phyloP scores from a whole-genome alignment of 148 eudicot genomes.

The Chenopodium suecicum region DNA sequence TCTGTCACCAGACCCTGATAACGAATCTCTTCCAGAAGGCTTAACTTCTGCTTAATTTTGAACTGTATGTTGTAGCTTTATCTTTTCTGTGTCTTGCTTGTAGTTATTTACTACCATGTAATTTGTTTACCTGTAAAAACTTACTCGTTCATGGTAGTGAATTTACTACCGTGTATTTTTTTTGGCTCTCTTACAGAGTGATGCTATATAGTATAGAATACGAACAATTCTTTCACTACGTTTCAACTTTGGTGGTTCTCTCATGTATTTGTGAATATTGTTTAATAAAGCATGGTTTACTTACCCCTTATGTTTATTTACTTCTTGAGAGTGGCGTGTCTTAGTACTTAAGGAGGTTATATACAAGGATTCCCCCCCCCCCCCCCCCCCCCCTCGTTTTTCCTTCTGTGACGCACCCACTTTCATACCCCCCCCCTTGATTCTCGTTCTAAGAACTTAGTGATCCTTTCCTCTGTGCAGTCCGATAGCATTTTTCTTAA shows the following conservation, averaged over 20 bases:
- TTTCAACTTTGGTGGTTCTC: background rate
- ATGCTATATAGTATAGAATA: background rate
- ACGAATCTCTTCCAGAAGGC: constrained; percentile 62
- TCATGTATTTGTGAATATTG: constrained; percentile 15
- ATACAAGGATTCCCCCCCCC: background rate
- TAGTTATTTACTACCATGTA: background rate
- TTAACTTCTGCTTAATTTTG: constrained; percentile 46
- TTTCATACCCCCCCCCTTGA: too few relatives aligned
- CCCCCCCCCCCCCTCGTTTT: too few relatives aligned
- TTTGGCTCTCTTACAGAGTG: background rate
- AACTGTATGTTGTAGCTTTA: constrained; percentile 24
- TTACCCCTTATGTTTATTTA: background rate
- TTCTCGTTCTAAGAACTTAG: background rate
- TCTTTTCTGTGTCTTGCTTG: background rate
- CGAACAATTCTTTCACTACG: background rate
- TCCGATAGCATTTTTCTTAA: too few relatives aligned
- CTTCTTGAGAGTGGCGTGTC: background rate
- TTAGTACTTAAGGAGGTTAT: background rate
- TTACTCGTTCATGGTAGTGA: background rate
- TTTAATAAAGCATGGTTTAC: constrained; percentile 3
- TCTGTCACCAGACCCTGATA: constrained; percentile 52
- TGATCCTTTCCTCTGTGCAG: background rate
- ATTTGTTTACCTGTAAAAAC: background rate
- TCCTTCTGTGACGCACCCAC: too few relatives aligned
- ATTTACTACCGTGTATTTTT: background rate